phyloP scores from a whole-genome alignment of 352 stramenopile genomes.

The Paralagenidium karlingii region DNA sequence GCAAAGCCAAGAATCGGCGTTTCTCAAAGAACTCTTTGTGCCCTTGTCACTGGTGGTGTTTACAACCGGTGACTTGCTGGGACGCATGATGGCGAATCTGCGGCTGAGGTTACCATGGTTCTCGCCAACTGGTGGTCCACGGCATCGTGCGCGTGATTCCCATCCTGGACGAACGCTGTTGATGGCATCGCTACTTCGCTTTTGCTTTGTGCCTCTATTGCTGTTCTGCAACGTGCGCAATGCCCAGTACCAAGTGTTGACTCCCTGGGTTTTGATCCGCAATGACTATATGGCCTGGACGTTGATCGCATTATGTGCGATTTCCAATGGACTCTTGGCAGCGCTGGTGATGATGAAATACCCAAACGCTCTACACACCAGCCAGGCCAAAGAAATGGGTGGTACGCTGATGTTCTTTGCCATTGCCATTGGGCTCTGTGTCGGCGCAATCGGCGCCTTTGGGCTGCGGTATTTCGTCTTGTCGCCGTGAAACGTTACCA shows the following conservation, averaged over 20 bases:
- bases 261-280: slow-evolving; percentile 54
- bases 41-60: slow-evolving; percentile 69
- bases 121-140: too few relatives aligned
- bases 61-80: slow-evolving; percentile 60
- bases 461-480: too few relatives aligned
- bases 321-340: slow-evolving; percentile 59
- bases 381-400: slow-evolving; percentile 54
- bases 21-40: slow-evolving; percentile 59
- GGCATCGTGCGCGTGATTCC: too few relatives aligned
- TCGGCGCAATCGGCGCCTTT: too few relatives aligned
- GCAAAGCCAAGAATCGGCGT: slow-evolving; percentile 20
- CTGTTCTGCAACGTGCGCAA: slow-evolving; percentile 73
- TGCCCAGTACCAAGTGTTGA: slow-evolving; percentile 46
- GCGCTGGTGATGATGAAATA: slow-evolving; percentile 75
- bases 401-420: slow-evolving; percentile 78
- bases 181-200: slow-evolving; percentile 16
- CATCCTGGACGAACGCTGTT: slow-evolving; percentile 8
- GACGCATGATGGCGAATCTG: slow-evolving; percentile 27
- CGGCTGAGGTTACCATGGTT: slow-evolving; percentile 16
- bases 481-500: too few relatives aligned
- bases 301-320: slow-evolving; percentile 39
- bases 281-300: slow-evolving; percentile 49
- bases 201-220: slow-evolving; percentile 47
- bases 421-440: slow-evolving; percentile 54
- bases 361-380: slow-evolving; percentile 29